Evolutionary conservation across 192 early-diverging fungal genomes (phyloP), one percentile per base, ranked within the genome.

Genomic region (Pilaira anomala): DNA sequence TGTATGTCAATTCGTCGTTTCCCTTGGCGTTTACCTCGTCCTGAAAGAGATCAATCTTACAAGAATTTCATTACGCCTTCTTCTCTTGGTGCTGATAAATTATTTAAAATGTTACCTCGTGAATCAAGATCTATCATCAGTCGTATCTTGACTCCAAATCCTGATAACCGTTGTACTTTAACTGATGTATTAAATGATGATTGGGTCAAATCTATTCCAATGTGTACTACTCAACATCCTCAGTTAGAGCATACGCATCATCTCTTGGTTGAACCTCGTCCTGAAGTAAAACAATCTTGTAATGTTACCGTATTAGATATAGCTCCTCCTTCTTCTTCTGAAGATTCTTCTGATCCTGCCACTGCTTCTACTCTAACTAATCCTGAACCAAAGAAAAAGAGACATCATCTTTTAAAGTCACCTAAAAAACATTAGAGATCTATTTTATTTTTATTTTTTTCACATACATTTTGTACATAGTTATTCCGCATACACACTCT

Each of bases 1-100:
- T 89, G 88, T 60, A 85, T 91, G 84, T 78, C 79, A 7, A 73
- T 88, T 22, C 82, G 85, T 30, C 82, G 86, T 51, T 89, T 91
- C 66, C 87, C 87, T 11, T 92, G 89, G 88, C 71, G 82, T n/a
- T 68, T 86, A 0, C 80, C 89, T 22, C 78, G 78, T 33, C 57
- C 72, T 7, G 76, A 81, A 14, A 68, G 75, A 19, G 86, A 89
- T 62, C 78, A 74, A 26, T 84, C 85, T 7, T 85, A 78, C 51
- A 83, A 88, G 45, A 80, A 83, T 3, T 82, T 68, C 61, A 51
- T 50, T 18, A 62, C 29, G 58, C 60, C 84, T 48, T 76, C 77
- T 67, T 54, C 70, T 67, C 72, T 71, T 36, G 85, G 67, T 58
- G 82, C 66, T 55, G 65, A 53, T 58, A 79, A 78, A 41, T 76